These are phyloP conservation scores for Yamadazyma atlantica DNA, from an alignment of 1,139 yeast genomes.

Conservation along the genomic window DNA sequence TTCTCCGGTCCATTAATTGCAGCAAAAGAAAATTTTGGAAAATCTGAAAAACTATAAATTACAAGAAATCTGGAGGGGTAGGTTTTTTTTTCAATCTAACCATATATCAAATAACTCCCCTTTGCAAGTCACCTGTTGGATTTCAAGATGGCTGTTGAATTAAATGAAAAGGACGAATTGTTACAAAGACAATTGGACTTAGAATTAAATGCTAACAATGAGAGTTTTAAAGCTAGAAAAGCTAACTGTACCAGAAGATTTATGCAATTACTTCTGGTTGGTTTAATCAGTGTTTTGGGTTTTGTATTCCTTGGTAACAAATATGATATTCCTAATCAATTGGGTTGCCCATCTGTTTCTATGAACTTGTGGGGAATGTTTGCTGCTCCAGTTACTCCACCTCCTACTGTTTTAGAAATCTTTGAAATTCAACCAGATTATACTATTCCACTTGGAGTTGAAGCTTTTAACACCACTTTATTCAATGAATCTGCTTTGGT, in stretches of 20 bases:
- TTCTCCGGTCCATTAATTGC: slow-evolving; percentile 1
- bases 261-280: not conserved
- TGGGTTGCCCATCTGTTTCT: not conserved
- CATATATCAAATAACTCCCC: too few relatives aligned
- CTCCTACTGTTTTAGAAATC: slow-evolving; percentile 13
- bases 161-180: slow-evolving; percentile 12
- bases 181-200: slow-evolving; percentile 7
- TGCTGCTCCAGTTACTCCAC: slow-evolving; percentile 11
- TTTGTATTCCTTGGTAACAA: not conserved
- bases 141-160: slow-evolving; percentile 9
- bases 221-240: slow-evolving; percentile 1
- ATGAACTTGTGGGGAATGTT: slow-evolving; percentile 1
- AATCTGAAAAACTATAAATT: slow-evolving; percentile 1
- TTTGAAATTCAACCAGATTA: slow-evolving; percentile 20
- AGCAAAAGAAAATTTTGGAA: slow-evolving; percentile 1
- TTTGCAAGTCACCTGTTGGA: too few relatives aligned
- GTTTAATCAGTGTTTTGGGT: not conserved
- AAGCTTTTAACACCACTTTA: slow-evolving; percentile 10
- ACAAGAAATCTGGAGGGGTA: not conserved
- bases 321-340: not conserved
- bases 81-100: not conserved
- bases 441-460: slow-evolving; percentile 12
- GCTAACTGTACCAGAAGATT: slow-evolving; percentile 4
- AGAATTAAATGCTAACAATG: slow-evolving; percentile 3
- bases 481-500: slow-evolving; percentile 16